These are phyloP conservation scores for Alternaria consortialis DNA, from an alignment of 2,329 filamentous ascomycete genomes.

Conservation along the genomic window DNA sequence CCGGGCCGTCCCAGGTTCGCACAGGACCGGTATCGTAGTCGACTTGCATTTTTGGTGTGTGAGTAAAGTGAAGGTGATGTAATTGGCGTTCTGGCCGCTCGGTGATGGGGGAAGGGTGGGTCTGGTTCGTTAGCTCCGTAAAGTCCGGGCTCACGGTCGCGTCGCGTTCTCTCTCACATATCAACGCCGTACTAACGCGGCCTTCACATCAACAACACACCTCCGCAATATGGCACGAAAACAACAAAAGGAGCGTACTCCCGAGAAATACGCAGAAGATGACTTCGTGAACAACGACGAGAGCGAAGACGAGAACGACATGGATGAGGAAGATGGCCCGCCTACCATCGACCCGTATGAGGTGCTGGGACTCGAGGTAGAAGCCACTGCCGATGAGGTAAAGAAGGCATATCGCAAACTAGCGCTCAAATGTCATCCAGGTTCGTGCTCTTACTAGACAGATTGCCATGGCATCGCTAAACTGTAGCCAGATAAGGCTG, in stretches of 20 bases:
- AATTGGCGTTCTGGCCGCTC: slow-evolving; percentile 9
- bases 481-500: slow-evolving; percentile 73
- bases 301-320: slow-evolving; percentile 27
- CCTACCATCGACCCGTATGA: slow-evolving; percentile 81
- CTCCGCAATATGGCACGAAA: slow-evolving; percentile 15
- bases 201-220: slow-evolving; percentile 14
- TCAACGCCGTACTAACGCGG: background rate
- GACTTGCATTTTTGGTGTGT: slow-evolving; percentile 31
- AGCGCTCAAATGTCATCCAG: slow-evolving; percentile 81
- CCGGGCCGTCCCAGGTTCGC: slow-evolving; percentile 29
- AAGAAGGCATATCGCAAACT: slow-evolving; percentile 92
- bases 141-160: slow-evolving; percentile 36
- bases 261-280: slow-evolving; percentile 17
- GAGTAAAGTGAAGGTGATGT: slow-evolving; percentile 15
- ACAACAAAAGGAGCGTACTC: slow-evolving; percentile 13
- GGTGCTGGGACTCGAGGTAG: slow-evolving; percentile 74
- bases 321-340: slow-evolving; percentile 59
- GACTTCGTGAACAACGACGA: slow-evolving; percentile 59
- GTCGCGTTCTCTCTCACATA: slow-evolving; percentile 31
- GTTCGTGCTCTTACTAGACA: slow-evolving; percentile 54
- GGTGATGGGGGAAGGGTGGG: slow-evolving; percentile 9
- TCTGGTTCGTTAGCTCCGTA: slow-evolving; percentile 22
- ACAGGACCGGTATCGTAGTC: slow-evolving; percentile 26
- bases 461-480: slow-evolving; percentile 16
- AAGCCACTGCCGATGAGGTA: slow-evolving; percentile 79